Conservation (phyloP, 139 green algal genomes). For the Chlorokybus atmophyticus region DNA sequence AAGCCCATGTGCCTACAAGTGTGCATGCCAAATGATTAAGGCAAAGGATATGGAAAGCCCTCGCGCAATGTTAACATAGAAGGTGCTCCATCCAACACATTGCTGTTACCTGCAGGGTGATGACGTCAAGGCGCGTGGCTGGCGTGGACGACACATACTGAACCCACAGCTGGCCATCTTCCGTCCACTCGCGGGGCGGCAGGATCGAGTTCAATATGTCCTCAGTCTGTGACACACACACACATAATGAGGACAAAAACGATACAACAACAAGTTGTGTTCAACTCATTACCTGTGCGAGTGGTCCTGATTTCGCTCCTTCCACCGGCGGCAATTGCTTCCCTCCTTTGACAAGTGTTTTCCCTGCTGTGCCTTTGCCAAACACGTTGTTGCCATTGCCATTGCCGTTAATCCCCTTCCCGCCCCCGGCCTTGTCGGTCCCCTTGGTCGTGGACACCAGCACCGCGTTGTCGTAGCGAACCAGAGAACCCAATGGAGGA, state of each 20-base stretch:
- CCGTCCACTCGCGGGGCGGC: constrained; percentile 68
- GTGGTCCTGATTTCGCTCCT: neutral
- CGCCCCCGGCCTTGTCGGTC: constrained; percentile 19
- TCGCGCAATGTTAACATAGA: too few relatives aligned
- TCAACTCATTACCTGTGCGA: neutral
- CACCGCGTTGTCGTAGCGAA: constrained; percentile 65
- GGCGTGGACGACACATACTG: constrained; percentile 71
- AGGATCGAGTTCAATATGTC: constrained; percentile 80
- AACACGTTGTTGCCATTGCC: constrained; percentile 38
- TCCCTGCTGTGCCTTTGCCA: neutral
- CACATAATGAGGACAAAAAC: neutral
- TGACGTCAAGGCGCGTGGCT: constrained; percentile 67
- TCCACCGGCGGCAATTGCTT: neutral
- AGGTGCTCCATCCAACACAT: too few relatives aligned
- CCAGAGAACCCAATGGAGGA: constrained; percentile 42
- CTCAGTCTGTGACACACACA: constrained; percentile 48
- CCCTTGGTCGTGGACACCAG: constrained; percentile 50
- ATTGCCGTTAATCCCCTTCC: too few relatives aligned
- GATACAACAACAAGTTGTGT: neutral
- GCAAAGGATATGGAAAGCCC: too few relatives aligned
- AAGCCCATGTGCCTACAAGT: too few relatives aligned
- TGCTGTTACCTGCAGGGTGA: too few relatives aligned
- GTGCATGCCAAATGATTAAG: too few relatives aligned
- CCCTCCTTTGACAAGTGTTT: neutral
- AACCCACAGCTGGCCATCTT: constrained; percentile 74